Conservation (phyloP, 2,329 filamentous ascomycete genomes). For the Colletotrichum aenigma region DNA sequence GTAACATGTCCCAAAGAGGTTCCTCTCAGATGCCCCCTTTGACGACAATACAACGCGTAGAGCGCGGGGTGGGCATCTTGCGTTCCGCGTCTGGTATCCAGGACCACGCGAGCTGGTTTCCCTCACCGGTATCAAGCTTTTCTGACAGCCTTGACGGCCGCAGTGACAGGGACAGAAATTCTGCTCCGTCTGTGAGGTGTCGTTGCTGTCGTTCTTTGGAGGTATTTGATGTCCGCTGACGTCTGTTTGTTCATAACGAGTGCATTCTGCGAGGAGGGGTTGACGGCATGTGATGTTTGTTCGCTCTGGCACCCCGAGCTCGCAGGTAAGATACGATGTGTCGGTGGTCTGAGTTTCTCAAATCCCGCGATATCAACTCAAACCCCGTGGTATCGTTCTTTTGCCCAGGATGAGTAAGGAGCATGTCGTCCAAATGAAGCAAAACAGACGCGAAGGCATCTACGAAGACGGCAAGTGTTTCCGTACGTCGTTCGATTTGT, state of each 20-base stretch:
- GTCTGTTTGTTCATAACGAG: neutral
- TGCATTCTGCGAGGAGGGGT: neutral
- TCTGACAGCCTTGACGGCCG: neutral
- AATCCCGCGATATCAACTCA: neutral
- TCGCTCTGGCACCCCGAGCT: neutral
- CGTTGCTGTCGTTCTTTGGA: neutral
- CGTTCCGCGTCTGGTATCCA: no score
- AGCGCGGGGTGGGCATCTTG: neutral
- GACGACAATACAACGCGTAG: neutral
- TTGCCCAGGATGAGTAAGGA: neutral
- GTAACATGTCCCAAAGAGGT: neutral
- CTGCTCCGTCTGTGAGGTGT: neutral
- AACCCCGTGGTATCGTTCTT: neutral
- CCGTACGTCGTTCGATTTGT: neutral
- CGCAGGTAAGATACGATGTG: accelerated
- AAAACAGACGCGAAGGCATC: neutral
- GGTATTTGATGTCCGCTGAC: neutral
- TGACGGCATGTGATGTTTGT: neutral
- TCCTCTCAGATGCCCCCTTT: neutral
- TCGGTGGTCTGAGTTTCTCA: neutral
- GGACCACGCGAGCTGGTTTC: neutral
- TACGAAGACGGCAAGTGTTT: neutral
- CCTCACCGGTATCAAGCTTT: neutral
- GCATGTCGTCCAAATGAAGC: neutral
- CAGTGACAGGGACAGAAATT: neutral